Conservation (phyloP, 2,329 filamentous ascomycete genomes). For the Amauroascus niger region DNA sequence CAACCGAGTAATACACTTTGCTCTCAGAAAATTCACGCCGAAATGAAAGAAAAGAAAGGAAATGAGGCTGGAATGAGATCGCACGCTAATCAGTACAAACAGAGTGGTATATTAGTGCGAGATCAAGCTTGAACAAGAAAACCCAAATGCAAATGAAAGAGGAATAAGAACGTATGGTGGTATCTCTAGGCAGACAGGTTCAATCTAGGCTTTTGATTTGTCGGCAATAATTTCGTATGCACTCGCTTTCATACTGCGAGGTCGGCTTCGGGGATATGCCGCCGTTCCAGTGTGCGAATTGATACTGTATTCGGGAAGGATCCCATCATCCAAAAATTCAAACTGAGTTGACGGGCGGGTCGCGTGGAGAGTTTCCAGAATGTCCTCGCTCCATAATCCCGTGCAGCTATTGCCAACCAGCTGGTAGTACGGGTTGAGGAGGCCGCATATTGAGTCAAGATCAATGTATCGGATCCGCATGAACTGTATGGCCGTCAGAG, state of each 20-base stretch:
- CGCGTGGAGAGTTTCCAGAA: conserved; percentile 51
- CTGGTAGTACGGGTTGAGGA: conserved; percentile 63
- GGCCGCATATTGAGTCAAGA: conserved; percentile 60
- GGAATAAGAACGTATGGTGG: background rate
- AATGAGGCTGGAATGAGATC: background rate
- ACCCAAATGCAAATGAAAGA: background rate
- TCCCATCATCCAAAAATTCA: conserved; percentile 53
- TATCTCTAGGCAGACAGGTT: background rate
- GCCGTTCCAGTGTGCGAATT: conserved; percentile 28
- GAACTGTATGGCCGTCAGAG: conserved; percentile 51
- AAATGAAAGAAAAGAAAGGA: background rate
- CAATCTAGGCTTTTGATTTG: conserved; percentile 25
- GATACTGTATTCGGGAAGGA: conserved; percentile 39
- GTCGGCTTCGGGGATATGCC: conserved; percentile 32
- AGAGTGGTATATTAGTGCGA: conserved; percentile 7
- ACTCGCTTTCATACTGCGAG: conserved; percentile 33
- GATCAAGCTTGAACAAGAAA: background rate
- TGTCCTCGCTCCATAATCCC: conserved; percentile 62
- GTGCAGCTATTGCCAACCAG: conserved; percentile 52
- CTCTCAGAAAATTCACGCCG: background rate
- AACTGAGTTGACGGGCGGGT: conserved; percentile 52
- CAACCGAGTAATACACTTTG: conserved; percentile 5
- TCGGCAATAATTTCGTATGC: conserved; percentile 36
- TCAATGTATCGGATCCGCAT: conserved; percentile 67
- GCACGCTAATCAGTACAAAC: conserved; percentile 7